phyloP scores from a whole-genome alignment of 2,329 filamentous ascomycete species.

The Alternaria rosae region DNA sequence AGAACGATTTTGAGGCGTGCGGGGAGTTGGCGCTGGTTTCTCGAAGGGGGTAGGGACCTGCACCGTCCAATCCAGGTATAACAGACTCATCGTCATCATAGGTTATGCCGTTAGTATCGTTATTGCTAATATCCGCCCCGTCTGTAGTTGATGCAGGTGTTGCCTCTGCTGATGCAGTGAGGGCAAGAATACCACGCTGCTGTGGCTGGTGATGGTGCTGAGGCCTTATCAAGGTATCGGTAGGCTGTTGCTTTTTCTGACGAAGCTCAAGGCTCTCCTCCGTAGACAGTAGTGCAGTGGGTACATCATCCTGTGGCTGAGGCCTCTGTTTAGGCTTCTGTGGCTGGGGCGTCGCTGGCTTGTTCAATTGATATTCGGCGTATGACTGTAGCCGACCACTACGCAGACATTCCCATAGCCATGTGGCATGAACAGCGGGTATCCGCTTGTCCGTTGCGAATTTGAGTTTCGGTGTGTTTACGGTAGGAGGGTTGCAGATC shows the following conservation, averaged over 20 bases:
- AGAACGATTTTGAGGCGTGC: conserved; percentile 22
- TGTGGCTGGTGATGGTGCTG: conserved; percentile 21
- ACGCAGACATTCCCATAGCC: conserved; percentile 84
- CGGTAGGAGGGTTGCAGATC: conserved; percentile 68
- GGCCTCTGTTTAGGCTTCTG: conserved; percentile 21
- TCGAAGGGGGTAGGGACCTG: conserved; percentile 35
- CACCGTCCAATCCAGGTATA: conserved; percentile 29
- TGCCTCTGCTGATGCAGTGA: conserved; percentile 30
- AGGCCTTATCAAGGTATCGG: conserved; percentile 23
- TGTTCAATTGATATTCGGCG: conserved; percentile 49
- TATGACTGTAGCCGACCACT: conserved; percentile 58
- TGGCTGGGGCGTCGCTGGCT: conserved; percentile 16
- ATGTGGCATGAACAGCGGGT: conserved; percentile 79
- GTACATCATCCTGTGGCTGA: conserved; percentile 22
- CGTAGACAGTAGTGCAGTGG: conserved; percentile 31
- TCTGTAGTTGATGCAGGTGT: conserved; percentile 31
- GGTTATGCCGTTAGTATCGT: conserved; percentile 12
- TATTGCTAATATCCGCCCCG: conserved; percentile 18
- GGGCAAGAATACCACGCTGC: conserved; percentile 32
- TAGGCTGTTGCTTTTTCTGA: conserved; percentile 27
- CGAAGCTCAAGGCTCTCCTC: conserved; percentile 30
- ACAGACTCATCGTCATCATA: conserved; percentile 20
- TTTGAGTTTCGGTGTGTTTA: conserved; percentile 76
- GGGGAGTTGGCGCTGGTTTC: conserved; percentile 43
- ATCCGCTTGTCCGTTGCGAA: conserved; percentile 78